Evolutionary conservation across 495 filamentous ascomycete genomes (phyloP).

Genomic region (Monascus purpureus): DNA sequence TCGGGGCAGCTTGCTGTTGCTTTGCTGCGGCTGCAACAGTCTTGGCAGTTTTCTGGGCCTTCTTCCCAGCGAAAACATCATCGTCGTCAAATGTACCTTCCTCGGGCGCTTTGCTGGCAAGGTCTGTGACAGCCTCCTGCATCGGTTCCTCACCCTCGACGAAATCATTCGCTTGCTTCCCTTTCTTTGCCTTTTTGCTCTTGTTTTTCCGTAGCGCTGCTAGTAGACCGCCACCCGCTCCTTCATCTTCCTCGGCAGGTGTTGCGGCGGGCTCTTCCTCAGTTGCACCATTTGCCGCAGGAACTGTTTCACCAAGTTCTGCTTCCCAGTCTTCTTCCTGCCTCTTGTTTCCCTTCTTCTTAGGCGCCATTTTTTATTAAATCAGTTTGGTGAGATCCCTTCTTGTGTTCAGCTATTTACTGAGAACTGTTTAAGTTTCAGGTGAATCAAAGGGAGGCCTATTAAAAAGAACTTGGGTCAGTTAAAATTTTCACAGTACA

Average conservation of each 20-base stretch:
- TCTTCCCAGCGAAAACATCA: slow-evolving; percentile 56
- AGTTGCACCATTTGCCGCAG: slow-evolving; percentile 32
- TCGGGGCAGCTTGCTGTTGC: slow-evolving; percentile 25
- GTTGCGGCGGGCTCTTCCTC: slow-evolving; percentile 28
- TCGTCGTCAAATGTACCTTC: slow-evolving; percentile 82
- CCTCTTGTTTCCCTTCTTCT: slow-evolving; percentile 87
- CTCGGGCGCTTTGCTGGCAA: slow-evolving; percentile 59
- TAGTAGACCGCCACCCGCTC: slow-evolving; percentile 60
- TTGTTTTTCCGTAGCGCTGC: slow-evolving; percentile 78
- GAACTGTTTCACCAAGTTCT: slow-evolving; percentile 71
- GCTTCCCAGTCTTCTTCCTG: slow-evolving; percentile 90
- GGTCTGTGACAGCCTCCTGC: slow-evolving; percentile 28
- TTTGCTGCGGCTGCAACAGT: too few species aligned
- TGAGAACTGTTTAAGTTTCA: too few species aligned
- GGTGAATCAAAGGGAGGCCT: background rate
- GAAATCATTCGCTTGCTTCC: slow-evolving; percentile 54
- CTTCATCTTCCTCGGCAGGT: slow-evolving; percentile 38
- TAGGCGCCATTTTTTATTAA: slow-evolving; percentile 56
- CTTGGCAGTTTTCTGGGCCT: slow-evolving; percentile 35
- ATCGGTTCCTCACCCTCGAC: slow-evolving; percentile 55
- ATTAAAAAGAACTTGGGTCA: too few species aligned
- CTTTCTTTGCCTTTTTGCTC: slow-evolving; percentile 89
- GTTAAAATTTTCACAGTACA: too few species aligned
- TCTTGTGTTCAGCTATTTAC: too few species aligned
- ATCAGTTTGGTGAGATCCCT: too few species aligned